Base-by-base conservation (phyloP, 2,329 filamentous ascomycete genomes). In the Chaetomiaceae sp. region DNA sequence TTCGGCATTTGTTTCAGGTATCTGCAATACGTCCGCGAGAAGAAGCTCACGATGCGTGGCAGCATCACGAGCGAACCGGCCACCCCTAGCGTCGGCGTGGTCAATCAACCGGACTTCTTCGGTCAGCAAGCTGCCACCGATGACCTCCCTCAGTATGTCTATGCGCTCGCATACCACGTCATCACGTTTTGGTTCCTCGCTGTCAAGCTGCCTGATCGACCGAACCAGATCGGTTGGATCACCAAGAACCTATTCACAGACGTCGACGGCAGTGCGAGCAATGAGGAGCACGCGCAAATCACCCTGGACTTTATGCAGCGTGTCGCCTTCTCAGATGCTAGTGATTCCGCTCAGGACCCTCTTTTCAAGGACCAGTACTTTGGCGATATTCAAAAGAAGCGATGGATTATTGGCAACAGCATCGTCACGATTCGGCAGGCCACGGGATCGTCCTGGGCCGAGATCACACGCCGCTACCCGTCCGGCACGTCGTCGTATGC, bases 181-280 rank as follows among this genome's bases (percentile, higher is more conserved):
- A 90, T 98, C 55, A 85, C 89, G 2, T 96, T 95, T 62, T 98
- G 93, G 93, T 98, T 97, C 62, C 75, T 98, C 56, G 86, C 89
- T 1, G 65, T 98, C 57, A 91, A 88, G 60, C 75, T 95, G 42
- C 79, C 84, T 30, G 89, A 96, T 61, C 83, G 93, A 41, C 79
- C 84, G 27, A 87, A 81, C 51, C 84, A 95, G 55, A 89, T 96
- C 42, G 81, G 82, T 22, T 95, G 88, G 87, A 95, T 98, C 53
- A 84, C 86, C 10, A 88, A 84, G 59, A 88, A 88, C 53, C 74
- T 98, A 9, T 90, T 91, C 57, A 84, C 78, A 8, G 88, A 95
- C 59, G 76, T 78, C 19, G 78, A 84, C 48, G 88, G 88, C 14
- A 80, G 78, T 33, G 81, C 88, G 45, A 79, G 77, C 38, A 78